A percentile compares a stretch with the other conserved stretches of the same genome.
These are phyloP conservation scores for Casuarina glauca DNA, from an alignment of 306 rosid genomes.

Conservation along the genomic window DNA sequence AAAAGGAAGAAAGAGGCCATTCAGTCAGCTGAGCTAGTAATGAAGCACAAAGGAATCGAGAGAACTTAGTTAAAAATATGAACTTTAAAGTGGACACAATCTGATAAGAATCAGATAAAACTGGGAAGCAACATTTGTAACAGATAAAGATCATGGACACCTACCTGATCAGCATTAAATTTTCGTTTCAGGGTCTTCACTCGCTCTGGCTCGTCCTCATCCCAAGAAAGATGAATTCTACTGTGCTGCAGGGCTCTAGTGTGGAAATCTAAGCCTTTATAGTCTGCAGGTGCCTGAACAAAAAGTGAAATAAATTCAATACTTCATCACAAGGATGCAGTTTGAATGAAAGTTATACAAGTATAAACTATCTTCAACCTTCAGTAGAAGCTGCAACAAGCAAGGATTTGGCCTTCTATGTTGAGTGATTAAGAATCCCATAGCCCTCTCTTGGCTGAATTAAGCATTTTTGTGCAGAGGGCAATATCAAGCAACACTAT, in stretches of 20 bases:
- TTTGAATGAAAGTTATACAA: background rate
- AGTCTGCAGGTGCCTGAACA: slow-evolving; percentile 70
- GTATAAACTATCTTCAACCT: background rate
- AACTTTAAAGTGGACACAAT: background rate
- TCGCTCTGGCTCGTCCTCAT: slow-evolving; percentile 86
- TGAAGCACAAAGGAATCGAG: background rate
- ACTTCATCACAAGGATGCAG: background rate
- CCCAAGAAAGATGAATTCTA: slow-evolving; percentile 78
- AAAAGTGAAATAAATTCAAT: slow-evolving; percentile 18
- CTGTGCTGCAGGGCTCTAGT: slow-evolving; percentile 82
- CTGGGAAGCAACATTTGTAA: background rate
- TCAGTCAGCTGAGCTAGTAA: background rate
- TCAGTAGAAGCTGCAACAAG: background rate
- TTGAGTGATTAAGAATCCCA: too few relatives aligned
- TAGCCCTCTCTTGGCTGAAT: background rate
- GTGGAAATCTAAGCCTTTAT: slow-evolving; percentile 65
- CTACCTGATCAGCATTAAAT: slow-evolving; percentile 72
- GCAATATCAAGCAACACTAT: background rate
- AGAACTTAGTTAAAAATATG: background rate
- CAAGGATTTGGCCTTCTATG: background rate
- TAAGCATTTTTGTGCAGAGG: background rate
- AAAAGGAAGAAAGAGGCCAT: background rate
- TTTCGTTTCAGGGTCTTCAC: slow-evolving; percentile 68
- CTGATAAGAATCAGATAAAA: background rate
- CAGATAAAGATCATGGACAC: slow-evolving; percentile 21